These are phyloP conservation scores for Oidiodendron maius DNA, from an alignment of 495 filamentous ascomycete species.

Conservation along the genomic window DNA sequence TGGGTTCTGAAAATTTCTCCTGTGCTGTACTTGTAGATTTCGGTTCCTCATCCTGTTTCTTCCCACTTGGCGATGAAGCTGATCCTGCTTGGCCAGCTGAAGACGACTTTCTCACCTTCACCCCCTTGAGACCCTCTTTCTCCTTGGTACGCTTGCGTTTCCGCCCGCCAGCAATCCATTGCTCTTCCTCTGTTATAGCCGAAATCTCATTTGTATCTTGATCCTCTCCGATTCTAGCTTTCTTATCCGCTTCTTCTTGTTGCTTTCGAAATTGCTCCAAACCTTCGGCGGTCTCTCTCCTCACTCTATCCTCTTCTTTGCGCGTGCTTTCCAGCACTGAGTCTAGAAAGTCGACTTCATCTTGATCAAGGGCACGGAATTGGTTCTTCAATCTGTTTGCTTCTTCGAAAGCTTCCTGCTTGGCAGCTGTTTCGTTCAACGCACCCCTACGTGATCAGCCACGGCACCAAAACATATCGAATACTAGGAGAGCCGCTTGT, in stretches of 20 bases:
- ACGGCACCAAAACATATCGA: not conserved
- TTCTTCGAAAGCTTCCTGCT: conserved; percentile 96
- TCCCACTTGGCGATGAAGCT: not conserved
- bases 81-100: conserved; percentile 5
- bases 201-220: conserved; percentile 22
- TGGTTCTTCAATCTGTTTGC: conserved; percentile 82
- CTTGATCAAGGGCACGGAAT: conserved; percentile 88
- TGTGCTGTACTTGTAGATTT: not conserved
- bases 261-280: conserved; percentile 63
- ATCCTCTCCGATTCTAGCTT: conserved; percentile 32
- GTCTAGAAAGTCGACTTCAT: conserved; percentile 89
- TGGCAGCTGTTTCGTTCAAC: conserved; percentile 53
- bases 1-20: not conserved
- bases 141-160: conserved; percentile 57
- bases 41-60: not conserved
- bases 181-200: conserved; percentile 33
- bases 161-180: conserved; percentile 47
- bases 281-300: conserved; percentile 68
- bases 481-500: not conserved
- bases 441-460: conserved; percentile 20
- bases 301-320: conserved; percentile 66
- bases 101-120: conserved; percentile 53
- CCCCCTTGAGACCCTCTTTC: conserved; percentile 44
- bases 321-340: conserved; percentile 63
- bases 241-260: conserved; percentile 56